Evolutionary conservation across 1,284 basidiomycete genomes (phyloP), one percentile per base, ranked within the genome.

Genomic region (Xanthoconium separans): DNA sequence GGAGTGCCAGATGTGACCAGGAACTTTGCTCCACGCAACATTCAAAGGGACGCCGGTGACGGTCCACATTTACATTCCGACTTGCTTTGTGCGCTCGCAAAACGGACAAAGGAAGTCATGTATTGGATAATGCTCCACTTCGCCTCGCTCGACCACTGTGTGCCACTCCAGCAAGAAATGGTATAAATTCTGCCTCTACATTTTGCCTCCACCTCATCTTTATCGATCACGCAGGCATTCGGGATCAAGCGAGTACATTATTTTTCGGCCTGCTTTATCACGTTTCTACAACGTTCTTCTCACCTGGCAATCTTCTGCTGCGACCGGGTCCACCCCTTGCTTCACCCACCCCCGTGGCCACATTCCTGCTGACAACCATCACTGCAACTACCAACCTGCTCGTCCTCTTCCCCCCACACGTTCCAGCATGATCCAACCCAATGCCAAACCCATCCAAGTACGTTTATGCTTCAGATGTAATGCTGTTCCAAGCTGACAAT

Each of bases 51-150:
- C 18, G 27, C 41, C 6, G 42, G 24, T n/a, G 43, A 27, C 27
- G 27, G 27, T 27, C 24, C 36, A 56, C 30, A 22, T 46, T 33
- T 31, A 36, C 37, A 13, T 44, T 39, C 51, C 43, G 22, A n/a
- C n/a, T n/a, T n/a, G n/a, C n/a, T n/a, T n/a, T n/a, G n/a, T n/a
- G n/a, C n/a, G n/a, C n/a, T n/a, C n/a, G n/a, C 18, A 24, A 50
- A 24, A 20, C 24, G 34, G 51, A 58, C 60, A 65, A 61, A 58
- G 51, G 18, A 42, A 33, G n/a, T 24, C n/a, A n/a, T 57, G 57
- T 43, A 22, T 40, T 30, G 44, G 15, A 20, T n/a, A 30, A 33
- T 12, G 16, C 12, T 27, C 33, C 29, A 30, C 33, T 27, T 42
- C 18, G 27, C 18, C 18, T 40, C n/a, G 11, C 22, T 40, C 2